These are phyloP conservation scores for Neofusicoccum sp. DNA, from an alignment of 2,329 filamentous ascomycete species.

Conservation along the genomic window DNA sequence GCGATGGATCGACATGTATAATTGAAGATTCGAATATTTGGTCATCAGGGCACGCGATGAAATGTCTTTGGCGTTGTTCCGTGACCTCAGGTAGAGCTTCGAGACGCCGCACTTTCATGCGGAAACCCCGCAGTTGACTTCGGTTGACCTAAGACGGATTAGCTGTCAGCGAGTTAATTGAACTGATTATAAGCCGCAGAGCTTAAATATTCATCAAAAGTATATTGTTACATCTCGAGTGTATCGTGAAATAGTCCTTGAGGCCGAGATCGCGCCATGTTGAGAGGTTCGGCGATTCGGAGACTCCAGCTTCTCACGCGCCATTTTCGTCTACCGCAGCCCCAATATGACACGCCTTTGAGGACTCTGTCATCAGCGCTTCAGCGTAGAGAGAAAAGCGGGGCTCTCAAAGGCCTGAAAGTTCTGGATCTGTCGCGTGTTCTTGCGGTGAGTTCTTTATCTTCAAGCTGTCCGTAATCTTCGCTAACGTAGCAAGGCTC, in stretches of 20 bases:
- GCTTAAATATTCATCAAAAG: too few species aligned
- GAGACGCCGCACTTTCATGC: neutral
- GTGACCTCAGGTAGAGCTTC: constrained; percentile 5
- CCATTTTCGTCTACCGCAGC: neutral
- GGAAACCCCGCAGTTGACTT: constrained; percentile 14
- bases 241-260: too few species aligned
- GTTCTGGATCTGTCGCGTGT: constrained; percentile 19
- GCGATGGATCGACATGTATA: too few species aligned
- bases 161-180: neutral
- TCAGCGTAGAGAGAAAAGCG: neutral
- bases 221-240: neutral
- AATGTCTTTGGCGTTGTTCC: neutral
- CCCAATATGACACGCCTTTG: neutral
- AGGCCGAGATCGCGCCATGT: neutral
- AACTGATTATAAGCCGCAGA: neutral
- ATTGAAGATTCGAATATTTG: too few species aligned
- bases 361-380: neutral
- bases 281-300: neutral
- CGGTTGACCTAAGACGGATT: neutral
- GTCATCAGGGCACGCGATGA: too few species aligned
- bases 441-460: constrained; percentile 2
- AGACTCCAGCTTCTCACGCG: constrained; percentile 5
- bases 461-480: too few species aligned
- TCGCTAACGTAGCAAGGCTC: constrained; percentile 7
- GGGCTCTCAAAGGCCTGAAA: constrained; percentile 13